Evolutionary conservation across 2,329 filamentous ascomycete species (phyloP), one percentile per base, ranked within the genome.

Genomic region (Botrytis aclada): DNA sequence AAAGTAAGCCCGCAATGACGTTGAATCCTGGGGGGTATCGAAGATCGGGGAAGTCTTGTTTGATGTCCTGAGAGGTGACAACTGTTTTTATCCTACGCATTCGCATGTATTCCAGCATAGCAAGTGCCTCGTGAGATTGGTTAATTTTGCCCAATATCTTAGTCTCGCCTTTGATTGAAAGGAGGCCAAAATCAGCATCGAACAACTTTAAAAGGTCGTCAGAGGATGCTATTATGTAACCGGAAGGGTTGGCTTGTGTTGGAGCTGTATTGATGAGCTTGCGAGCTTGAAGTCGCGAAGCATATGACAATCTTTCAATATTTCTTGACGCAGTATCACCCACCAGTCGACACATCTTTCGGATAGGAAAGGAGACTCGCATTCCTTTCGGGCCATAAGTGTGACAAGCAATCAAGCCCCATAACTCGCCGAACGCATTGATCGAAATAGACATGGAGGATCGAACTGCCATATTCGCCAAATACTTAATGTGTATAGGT

Each of bases 381-480:
- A 96, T 97, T 6, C 94, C 94, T 62, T 87, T 87, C 2, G 82
- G 73, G 0, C 92, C 94, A 77, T 97, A 97, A 0, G 91, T 89
- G 80, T 97, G 94, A 74, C 94, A 97, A 1, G 93, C 90, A 58
- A 97, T 94, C 41, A 97, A 83, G 0, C 94, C 95, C 95, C 94
- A 97, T 0, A 97, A 83, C 77, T 97, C 92, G 77, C 88, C 86
- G 77, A 97, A 96, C 0, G 93, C 93, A 76, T 94, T 96, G 79
- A 97, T 93, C 1, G 94, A 97, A 74, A 97, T 94, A 0, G 94
- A 97, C 94, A 97, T 97, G 76, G 93, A 97, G 0, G 93, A 93
- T n/a, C 94, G 89, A 0, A 97, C 94, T 12, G 90, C 91, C 94
- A 97, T 97, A 80, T 97, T 94, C 9, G 84, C 87, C 4, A 97